Base-by-base conservation (phyloP, 2,329 filamentous ascomycete species). In the Polychaeton citri region DNA sequence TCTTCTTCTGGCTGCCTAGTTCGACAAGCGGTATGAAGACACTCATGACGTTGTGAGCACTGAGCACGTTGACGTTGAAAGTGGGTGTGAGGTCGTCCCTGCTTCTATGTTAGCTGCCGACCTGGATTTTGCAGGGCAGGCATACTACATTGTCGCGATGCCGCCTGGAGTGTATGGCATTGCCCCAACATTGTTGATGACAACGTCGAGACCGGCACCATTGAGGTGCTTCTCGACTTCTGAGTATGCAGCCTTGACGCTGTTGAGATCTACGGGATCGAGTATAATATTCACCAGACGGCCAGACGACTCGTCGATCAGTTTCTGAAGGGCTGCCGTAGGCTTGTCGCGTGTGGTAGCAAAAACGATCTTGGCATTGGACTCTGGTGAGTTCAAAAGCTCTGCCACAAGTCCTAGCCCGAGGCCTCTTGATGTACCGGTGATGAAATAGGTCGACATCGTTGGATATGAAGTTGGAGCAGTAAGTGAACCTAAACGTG, bases 151-250 rank as follows among this genome's bases (percentile, higher is more conserved):
- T 10, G 24, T 28, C 7, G 24, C 24, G 10, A 43, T 37, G 5
- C 37, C 39, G 2, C 37, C 37, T 6, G 33, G 16, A 19, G 38
- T 33, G 10, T 33, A 33, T n/a, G 36, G 26, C 37, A 46, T 41
- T 17, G 55, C 41, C 1, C 62, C 64, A 0, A 61, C 63, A 46
- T 66, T 66, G 46, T 67, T 66, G 38, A 66, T 54, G 19, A 69
- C 39, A 6, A 67, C 59, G 42, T 69, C 66, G 0, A 69, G 50
- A 0, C 63, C 64, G 8, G 54, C 55, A 3, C 53, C 62, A 12
- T 46, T 42, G 1, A 66, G 43, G 2, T 45, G 44, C 4, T 35
- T 31, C 19, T 63, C 55, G 3, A 65, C 56, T 10, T 47, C 38
- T 0, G 37, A 36, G 1, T 44, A 59, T 0, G 60, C 64, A 10